Base-by-base conservation (phyloP, 2,329 filamentous ascomycete genomes). In the Cytospora piceae region DNA sequence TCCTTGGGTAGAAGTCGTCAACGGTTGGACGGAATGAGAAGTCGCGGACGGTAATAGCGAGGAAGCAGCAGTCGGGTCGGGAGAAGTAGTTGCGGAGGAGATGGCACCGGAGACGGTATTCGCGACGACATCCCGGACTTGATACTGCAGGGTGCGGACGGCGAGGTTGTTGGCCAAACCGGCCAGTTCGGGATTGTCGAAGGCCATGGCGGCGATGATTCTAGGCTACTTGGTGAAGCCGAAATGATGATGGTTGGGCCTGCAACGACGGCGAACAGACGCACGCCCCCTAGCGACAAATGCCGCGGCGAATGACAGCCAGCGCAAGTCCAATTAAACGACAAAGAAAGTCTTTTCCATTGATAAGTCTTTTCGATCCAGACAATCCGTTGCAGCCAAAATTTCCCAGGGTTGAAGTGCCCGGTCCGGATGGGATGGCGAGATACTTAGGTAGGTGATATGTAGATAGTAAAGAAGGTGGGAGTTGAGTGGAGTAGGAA, bases 101-200 rank as follows among this genome's bases (percentile, higher is more conserved):
- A 58, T 61, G 31, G 65, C 65, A 58, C 29, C 59, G 46, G 58
- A 54, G 49, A 54, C 54, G 52, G 27, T 46, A 15, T 27, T 52
- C 27, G 65, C n/a, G 27, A 56, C 49, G 6, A 59, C 54, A 54
- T 68, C 60, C 24, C 67, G 31, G 49, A 63, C 56, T 42, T 68
- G 64, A 39, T 68, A 46, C 27, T 68, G 60, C 8, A 68, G 42
- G 9, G 67, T 65, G 56, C 67, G 67, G 15, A 67, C 34, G 39
- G 64, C 61, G n/a, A 66, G 20, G 29, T 68, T 42, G 29, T 68
- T 42, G 52, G 67, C 64, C 55, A 66, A 27, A 42, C 49, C 67
- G 61, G 61, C 64, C 58, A 68, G 24, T 29, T 68, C 66, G 58
- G 62, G 24, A 46, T 53, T 61, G n/a, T 64, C 57, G 54, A 62